These are phyloP conservation scores for Colletotrichum scovillei DNA, from an alignment of 2,329 filamentous ascomycete species.

Conservation along the genomic window DNA sequence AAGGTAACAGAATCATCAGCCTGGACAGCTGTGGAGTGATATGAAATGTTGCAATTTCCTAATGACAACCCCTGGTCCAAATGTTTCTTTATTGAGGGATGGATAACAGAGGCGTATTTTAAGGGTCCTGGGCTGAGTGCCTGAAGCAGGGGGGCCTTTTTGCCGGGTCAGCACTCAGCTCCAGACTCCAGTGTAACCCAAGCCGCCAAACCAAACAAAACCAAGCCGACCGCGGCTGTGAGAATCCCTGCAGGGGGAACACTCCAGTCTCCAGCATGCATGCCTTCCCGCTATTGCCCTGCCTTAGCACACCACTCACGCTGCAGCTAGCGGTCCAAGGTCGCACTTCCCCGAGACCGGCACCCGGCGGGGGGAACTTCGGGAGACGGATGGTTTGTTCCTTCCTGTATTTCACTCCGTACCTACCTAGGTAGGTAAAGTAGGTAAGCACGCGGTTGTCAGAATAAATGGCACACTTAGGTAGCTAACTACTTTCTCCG, in stretches of 20 bases:
- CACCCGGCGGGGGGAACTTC: background rate
- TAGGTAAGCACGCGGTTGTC: no score
- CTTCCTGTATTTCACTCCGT: background rate
- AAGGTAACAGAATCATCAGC: background rate
- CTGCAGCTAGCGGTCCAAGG: slow-evolving; percentile 27
- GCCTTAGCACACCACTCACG: background rate
- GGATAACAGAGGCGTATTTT: background rate
- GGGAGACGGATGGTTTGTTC: slow-evolving; percentile 6
- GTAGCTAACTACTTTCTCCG: no score
- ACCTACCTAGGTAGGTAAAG: no score
- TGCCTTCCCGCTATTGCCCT: slow-evolving; percentile 19
- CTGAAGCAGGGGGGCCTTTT: slow-evolving; percentile 14
- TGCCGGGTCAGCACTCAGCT: background rate
- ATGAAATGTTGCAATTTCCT: slow-evolving; percentile 20
- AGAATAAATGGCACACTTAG: no score
- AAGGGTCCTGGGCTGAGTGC: slow-evolving; percentile 26
- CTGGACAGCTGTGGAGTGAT: slow-evolving; percentile 17
- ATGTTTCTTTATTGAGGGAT: background rate
- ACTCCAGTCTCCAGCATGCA: slow-evolving; percentile 5
- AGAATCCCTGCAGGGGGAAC: slow-evolving; percentile 21
- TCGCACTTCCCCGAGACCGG: slow-evolving; percentile 33
- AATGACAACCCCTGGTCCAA: background rate
- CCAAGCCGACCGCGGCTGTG: background rate
- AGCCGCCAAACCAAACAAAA: background rate
- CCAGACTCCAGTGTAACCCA: slow-evolving; percentile 18